phyloP scores from a whole-genome alignment of 2,329 filamentous ascomycete genomes.

The Fusarium algeriense region DNA sequence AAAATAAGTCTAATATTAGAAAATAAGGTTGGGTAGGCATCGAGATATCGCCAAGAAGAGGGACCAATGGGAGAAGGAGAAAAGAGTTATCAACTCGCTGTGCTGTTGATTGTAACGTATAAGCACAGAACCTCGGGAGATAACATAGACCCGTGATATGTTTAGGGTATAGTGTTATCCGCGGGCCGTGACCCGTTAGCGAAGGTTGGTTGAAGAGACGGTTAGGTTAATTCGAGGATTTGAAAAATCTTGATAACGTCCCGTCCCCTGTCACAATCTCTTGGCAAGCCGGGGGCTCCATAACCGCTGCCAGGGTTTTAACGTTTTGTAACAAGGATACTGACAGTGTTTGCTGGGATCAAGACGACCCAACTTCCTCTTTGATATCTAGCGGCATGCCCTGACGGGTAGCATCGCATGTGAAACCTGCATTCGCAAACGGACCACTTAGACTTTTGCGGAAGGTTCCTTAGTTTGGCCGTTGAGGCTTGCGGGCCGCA shows the following conservation, averaged over 20 bases:
- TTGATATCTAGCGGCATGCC: conserved; percentile 10
- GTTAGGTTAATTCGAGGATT: conserved; percentile 4
- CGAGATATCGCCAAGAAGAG: not conserved
- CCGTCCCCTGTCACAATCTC: conserved; percentile 4
- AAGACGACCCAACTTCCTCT: conserved; percentile 25
- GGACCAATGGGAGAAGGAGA: not conserved
- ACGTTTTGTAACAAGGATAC: not conserved
- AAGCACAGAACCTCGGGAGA: conserved; percentile 17
- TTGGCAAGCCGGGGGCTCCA: conserved; percentile 19
- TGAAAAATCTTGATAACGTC: conserved; percentile 14
- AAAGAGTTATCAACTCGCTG: not conserved
- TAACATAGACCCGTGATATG: conserved; percentile 1
- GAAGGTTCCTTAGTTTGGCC: conserved; percentile 14
- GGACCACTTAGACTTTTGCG: not conserved
- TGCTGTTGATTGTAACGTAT: not conserved
- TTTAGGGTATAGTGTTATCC: conserved; percentile 1
- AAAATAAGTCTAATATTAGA: conserved; percentile 29
- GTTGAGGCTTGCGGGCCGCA: conserved; percentile 21
- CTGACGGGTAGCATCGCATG: conserved; percentile 3
- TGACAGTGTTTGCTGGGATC: not conserved
- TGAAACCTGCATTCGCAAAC: conserved; percentile 1
- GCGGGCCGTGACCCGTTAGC: conserved; percentile 30
- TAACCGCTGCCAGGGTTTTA: not conserved
- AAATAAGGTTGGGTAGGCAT: conserved; percentile 12
- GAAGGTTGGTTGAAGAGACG: not conserved